Conservation (phyloP, 2,329 filamentous ascomycete genomes). For the Sclerotinia spermophila region DNA sequence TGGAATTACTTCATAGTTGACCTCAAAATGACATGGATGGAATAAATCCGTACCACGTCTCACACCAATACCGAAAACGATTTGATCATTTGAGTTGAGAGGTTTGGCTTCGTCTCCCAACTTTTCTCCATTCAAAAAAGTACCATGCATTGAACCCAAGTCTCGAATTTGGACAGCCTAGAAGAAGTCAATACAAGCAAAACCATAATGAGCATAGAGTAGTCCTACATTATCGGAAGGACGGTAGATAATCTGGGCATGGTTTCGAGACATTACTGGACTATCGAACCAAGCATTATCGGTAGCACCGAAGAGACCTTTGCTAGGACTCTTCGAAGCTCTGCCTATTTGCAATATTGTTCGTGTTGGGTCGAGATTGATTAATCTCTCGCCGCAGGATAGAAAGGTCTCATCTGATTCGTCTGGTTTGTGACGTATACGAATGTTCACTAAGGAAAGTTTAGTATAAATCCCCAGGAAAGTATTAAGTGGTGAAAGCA, state of each 20-base stretch:
- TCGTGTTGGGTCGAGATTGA: slow-evolving; percentile 27
- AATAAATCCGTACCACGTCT: slow-evolving; percentile 44
- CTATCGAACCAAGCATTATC: slow-evolving; percentile 67
- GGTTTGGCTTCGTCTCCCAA: slow-evolving; percentile 36
- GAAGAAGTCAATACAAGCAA: slow-evolving; percentile 25
- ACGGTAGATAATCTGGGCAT: slow-evolving; percentile 54
- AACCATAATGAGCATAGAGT: slow-evolving; percentile 1
- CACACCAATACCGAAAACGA: slow-evolving; percentile 49
- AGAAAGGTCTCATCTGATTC: neutral
- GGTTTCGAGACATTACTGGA: slow-evolving; percentile 66
- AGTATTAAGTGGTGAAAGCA: neutral
- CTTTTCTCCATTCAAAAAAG: slow-evolving; percentile 48
- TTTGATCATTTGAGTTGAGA: slow-evolving; percentile 38
- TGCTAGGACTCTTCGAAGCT: slow-evolving; percentile 45
- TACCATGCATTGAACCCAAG: slow-evolving; percentile 59
- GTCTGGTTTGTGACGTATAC: neutral
- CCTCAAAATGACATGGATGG: slow-evolving; percentile 33
- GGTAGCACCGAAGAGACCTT: slow-evolving; percentile 42
- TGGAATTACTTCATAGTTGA: slow-evolving; percentile 29
- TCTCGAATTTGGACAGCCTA: slow-evolving; percentile 50
- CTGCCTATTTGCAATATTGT: slow-evolving; percentile 40
- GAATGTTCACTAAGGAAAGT: slow-evolving; percentile 26
- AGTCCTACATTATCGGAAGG: slow-evolving; percentile 44
- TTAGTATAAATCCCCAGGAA: slow-evolving; percentile 12
- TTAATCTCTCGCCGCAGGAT: slow-evolving; percentile 23